Evolutionary conservation across 495 filamentous ascomycete species (phyloP), one percentile per base, ranked within the genome.

Genomic region (Talaromyces proteolyticus): DNA sequence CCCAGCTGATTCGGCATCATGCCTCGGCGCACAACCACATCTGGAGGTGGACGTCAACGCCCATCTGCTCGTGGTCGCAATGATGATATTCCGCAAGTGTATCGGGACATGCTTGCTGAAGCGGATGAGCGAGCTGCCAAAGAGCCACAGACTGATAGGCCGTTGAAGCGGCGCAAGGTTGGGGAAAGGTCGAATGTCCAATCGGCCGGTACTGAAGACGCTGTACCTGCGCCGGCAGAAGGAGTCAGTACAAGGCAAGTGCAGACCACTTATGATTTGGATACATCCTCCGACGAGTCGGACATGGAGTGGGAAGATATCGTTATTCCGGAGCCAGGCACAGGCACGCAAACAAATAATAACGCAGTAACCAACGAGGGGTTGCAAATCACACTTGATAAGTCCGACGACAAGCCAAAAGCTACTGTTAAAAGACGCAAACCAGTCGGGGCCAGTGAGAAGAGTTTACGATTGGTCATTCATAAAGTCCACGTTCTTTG

Each of bases 401-500:
- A 66, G 43, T 66, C 68, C 1, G 51, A 70, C 6, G 65, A 73
- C 24, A 47, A 61, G 16, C 60, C 53, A 11, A 73, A 74, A 39
- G 69, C 53, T 20, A 55, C 50, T 37, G 49, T 57, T 8, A 47
- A 53, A 18, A 69, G 74, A 54, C 78, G 82, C 38, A 87, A 84
- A 55, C 76, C 78, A 8, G 69, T 90, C 40, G 84, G 77, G 23
- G 80, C 75, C 18, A 78, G 76, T 6, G 92, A 96, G 59, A 91
- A 77, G 56, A 80, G 76, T 42, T 64, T 80, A 10, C 77, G 91
- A 36, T 63, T 93, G 21, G 79, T 93, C 51, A 69, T 88, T 25
- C 93, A 99, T 60, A 96, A 95, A 66, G 70, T 79, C 55, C 90
- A 99, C 69, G 42, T 97, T 2, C 73, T 95, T 25, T 94, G 89